Base-by-base conservation (phyloP, 768 basidiomycete species). In the Phlebiopsis flavidoalba region DNA sequence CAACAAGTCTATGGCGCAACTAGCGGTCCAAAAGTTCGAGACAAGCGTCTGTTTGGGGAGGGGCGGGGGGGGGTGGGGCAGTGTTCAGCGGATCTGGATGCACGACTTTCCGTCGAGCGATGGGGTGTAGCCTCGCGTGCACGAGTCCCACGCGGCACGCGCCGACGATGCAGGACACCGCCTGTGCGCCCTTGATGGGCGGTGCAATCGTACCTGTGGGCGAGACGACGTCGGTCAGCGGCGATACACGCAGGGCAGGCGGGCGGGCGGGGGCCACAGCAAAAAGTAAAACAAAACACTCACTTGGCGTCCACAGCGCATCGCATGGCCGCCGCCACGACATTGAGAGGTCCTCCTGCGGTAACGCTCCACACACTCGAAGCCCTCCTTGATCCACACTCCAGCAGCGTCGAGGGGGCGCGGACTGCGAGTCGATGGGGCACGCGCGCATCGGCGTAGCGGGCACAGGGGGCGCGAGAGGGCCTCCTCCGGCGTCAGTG, bases 241-340 rank as follows among this genome's bases (percentile, higher is more conserved):
- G 26, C 17, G 40, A 43, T 37, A 37, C 35, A 35, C 21, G 45
- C n/a, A n/a, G n/a, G n/a, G n/a, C n/a, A n/a, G n/a, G n/a, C 36
- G 24, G 57, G 40, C 22, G 45, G 37, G 58, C 61, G 40, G 37
- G 37, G 40, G 40, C 40, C 40, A 43, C 40, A 59, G 49, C 19
- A 35, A 19, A 10, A 6, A 37, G 35, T 5, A 35, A 24, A 40
- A 69, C n/a, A n/a, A n/a, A n/a, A n/a, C n/a, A n/a, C 70, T 58
- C 60, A 71, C 63, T 58, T 55, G 31, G 46, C 51, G 56, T 73
- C 66, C 15, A 69, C 45, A 10, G 43, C 61, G 7, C 69, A n/a
- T n/a, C 68, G 62, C 73, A 74, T 26, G n/a, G n/a, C 73, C 73
- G 19, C 71, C 73, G 54, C n/a, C 71, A 74, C 50, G 68, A 68